A percentile compares a stretch with the other conserved stretches of the same genome.
Conservation (phyloP, 2,329 filamentous ascomycete species). For the Fusarium poae region DNA sequence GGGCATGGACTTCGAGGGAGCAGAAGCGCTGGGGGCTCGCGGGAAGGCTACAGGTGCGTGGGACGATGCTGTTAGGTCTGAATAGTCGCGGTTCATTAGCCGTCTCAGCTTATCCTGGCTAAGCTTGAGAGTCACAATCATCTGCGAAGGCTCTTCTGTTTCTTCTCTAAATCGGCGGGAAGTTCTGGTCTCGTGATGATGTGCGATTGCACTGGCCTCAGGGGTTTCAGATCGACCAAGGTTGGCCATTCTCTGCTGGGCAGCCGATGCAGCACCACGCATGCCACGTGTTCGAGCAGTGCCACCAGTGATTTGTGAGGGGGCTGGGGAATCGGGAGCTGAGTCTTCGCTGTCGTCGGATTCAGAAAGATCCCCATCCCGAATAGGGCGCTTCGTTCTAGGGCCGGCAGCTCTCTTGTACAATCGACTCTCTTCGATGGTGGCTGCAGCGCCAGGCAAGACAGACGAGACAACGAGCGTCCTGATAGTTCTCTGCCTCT, state of each 20-base stretch:
- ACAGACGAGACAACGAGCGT: conserved; percentile 94
- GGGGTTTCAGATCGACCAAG: conserved; percentile 89
- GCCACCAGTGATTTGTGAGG: conserved; percentile 76
- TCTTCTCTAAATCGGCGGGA: conserved; percentile 79
- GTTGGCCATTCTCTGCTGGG: conserved; percentile 88
- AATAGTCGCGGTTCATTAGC: conserved; percentile 68
- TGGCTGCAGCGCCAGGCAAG: conserved; percentile 84
- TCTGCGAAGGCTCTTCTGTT: conserved; percentile 77
- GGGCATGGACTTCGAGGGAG: conserved; percentile 52
- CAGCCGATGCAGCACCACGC: conserved; percentile 87
- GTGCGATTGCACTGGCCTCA: conserved; percentile 72
- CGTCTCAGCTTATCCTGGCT: conserved; percentile 78
- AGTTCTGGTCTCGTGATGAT: conserved; percentile 79
- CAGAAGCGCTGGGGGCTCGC: conserved; percentile 51
- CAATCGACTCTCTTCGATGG: conserved; percentile 85
- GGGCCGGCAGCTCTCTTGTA: conserved; percentile 81
- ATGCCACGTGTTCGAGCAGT: conserved; percentile 90
- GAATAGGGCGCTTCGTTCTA: conserved; percentile 66
- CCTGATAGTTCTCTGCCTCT: conserved; percentile 91
- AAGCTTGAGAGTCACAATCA: conserved; percentile 82
- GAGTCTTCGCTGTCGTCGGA: conserved; percentile 94
- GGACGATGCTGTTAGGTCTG: conserved; percentile 55
- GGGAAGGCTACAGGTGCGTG: conserved; percentile 54
- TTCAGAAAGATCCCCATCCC: conserved; percentile 82
- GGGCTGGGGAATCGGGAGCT: conserved; percentile 84